Base-by-base conservation (phyloP, 225 moss, liverwort and hornwort genomes). In the Straminergon stramineum region DNA sequence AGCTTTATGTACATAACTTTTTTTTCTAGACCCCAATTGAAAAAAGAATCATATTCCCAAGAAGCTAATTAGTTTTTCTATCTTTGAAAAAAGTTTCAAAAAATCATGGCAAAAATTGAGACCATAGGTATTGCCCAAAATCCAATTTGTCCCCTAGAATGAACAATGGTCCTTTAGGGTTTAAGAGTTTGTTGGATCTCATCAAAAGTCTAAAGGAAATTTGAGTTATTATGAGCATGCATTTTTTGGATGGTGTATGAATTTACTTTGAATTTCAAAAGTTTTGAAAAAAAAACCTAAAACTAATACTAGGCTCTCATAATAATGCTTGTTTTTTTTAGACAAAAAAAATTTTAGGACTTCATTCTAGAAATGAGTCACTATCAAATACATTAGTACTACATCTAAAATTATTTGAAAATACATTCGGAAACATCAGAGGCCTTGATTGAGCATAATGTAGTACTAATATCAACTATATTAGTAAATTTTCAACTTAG, bases 401-500 rank as follows among this genome's bases (percentile, higher is more conserved):
- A 24, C 71, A 71, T 26, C 41, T 71, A 41, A 70, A 41, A 71
- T 26, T 4, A 1, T 41, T 0, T 41, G 1, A 15, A 14, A 39
- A 71, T 8, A 71, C 13, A 70, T 71, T 41, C 24, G 0, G 1
- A 39, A 71, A 71, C 5, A 71, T 70, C 7, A 70, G 14, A 24
- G 20, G 4, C 8, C 24, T 70, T 39, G 24, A 39, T n/a, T 68
- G 37, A 37, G 10, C 1, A 67, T 35, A 68, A 1, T 37, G n/a
- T n/a, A n/a, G n/a, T 68, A 68, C 4, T 69, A n/a, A 20, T 69
- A n/a, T 13, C n/a, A n/a, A 69, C 13, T 12, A 37, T 37, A 6
- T n/a, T n/a, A 22, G n/a, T 69, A 0, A 22, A 37, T 22, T 37
- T 1, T n/a, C 2, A 21, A 0, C 2, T 22, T n/a, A 22, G 7